Base-by-base conservation (phyloP, 108 stramenopile genomes). In the Conticribra guillardii region DNA sequence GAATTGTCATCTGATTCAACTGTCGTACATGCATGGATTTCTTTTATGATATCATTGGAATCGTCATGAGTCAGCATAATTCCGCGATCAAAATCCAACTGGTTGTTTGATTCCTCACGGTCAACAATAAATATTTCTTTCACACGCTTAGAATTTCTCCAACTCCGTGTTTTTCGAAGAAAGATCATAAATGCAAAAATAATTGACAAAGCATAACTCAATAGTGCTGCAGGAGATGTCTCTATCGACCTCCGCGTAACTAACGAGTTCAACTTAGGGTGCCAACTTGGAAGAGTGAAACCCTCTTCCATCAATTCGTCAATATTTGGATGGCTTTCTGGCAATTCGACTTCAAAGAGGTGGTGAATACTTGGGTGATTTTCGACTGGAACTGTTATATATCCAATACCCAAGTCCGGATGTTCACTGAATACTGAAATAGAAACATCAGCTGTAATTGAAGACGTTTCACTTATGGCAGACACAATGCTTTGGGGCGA, bases 301-400 rank as follows among this genome's bases (percentile, higher is more conserved):
- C 73, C 73, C 31, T 50, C 27, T 17, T 44, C 24, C 47, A 74
- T 65, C 49, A 66, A 5, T 9, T 57, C 51, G 31, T 74, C 73
- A 22, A 74, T 74, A 16, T 74, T 57, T 46, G 73, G 73, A 59
- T 74, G 73, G 37, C 27, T 22, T 4, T 48, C 57, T 44, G 73
- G 73, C 22, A 65, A 47, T 11, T 41, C 49, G 29, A 14, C 19
- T 58, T 52, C 64, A 41, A 66, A 74, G 53, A 74, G 54, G 46
- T 74, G 41, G 52, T 66, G 29, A 15, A 74, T 26, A 19, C 54
- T 49, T 7, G 73, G 73, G 26, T 74, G 73, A 44, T 74, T 17
- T 30, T 74, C 51, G 24, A 74, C 34, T 21, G 48, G 57, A 54
- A 62, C 61, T 30, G 45, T 59, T 19, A 52, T 33, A 21, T 47